Evolutionary conservation across 331 rosid species (phyloP).

Genomic region (Cucumis variabilis): DNA sequence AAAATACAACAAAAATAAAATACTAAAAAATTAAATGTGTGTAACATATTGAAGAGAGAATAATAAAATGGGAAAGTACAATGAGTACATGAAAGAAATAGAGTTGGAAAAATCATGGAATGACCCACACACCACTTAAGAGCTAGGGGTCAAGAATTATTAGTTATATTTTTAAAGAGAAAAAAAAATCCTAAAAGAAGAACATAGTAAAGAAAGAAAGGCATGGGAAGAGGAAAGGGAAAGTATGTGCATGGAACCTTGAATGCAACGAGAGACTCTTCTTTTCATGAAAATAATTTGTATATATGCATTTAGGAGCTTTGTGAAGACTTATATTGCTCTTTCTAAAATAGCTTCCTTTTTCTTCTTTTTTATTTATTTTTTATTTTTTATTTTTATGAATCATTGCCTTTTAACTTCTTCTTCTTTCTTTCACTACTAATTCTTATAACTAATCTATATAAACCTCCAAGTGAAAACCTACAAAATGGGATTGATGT

Average conservation of each 20-base stretch:
- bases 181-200: neutral
- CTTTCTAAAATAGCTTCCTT: neutral
- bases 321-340: constrained; percentile 1
- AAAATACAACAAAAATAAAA: neutral
- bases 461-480: constrained; percentile 25
- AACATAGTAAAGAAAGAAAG: neutral
- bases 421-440: neutral
- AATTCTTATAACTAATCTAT: neutral
- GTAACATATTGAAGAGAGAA: neutral
- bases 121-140: constrained; percentile 29
- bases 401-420: constrained; percentile 1
- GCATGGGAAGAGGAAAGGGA: constrained; percentile 27
- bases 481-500: neutral
- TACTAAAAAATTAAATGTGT: neutral
- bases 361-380: neutral
- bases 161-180: too few species aligned
- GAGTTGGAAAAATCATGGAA: constrained; percentile 35
- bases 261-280: constrained; percentile 26
- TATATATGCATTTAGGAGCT: constrained; percentile 19
- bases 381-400: neutral
- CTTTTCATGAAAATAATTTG: constrained; percentile 28
- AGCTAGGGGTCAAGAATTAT: neutral
- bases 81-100: constrained; percentile 26
- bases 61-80: constrained; percentile 12
- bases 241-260: constrained; percentile 30